Percentiles rank a stretch among this genome's conserved stretches.
Evolutionary conservation across 23 red algal species (phyloP).

Genomic region (Gracilaria gracilis): DNA sequence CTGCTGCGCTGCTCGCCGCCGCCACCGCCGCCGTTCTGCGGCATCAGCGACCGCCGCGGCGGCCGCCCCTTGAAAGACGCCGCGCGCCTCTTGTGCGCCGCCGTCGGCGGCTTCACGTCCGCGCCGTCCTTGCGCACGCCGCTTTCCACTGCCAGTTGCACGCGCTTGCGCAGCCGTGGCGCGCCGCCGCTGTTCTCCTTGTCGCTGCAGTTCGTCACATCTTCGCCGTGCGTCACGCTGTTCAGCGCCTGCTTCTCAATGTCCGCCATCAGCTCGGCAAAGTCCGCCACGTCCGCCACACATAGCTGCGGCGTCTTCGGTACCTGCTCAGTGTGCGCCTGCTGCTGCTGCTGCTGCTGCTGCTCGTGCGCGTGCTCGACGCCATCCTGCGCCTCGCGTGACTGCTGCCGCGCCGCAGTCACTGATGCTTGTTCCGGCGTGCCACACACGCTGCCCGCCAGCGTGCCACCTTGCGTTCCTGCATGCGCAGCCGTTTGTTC

Average conservation of each 20-base stretch:
- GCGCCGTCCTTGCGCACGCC: neutral
- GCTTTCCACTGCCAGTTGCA: neutral
- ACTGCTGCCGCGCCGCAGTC: neutral
- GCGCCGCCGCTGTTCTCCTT: too few relatives aligned
- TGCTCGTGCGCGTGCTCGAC: too few relatives aligned
- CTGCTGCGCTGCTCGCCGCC: neutral
- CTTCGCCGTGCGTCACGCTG: neutral
- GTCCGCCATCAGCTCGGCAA: conserved; percentile 32
- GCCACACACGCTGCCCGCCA: too few relatives aligned
- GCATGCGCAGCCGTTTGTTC: too few relatives aligned
- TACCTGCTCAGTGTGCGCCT: neutral
- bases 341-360: neutral
- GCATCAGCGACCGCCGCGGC: conserved; percentile 17
- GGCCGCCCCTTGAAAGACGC: conserved; percentile 19
- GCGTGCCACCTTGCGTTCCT: too few relatives aligned
- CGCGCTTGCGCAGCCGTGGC: neutral
- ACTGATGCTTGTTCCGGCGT: too few relatives aligned
- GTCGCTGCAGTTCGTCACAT: conserved; percentile 9
- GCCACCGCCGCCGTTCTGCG: neutral
- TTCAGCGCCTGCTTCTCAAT: conserved; percentile 26
- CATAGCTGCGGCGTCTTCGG: conserved; percentile 24
- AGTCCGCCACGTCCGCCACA: conserved; percentile 24
- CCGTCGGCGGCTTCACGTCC: neutral
- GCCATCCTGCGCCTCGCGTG: neutral
- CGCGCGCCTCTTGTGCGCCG: neutral